Evolutionary conservation across 2,329 filamentous ascomycete genomes (phyloP), one percentile per base, ranked within the genome.

Genomic region (Fonsecaea pugnacius): DNA sequence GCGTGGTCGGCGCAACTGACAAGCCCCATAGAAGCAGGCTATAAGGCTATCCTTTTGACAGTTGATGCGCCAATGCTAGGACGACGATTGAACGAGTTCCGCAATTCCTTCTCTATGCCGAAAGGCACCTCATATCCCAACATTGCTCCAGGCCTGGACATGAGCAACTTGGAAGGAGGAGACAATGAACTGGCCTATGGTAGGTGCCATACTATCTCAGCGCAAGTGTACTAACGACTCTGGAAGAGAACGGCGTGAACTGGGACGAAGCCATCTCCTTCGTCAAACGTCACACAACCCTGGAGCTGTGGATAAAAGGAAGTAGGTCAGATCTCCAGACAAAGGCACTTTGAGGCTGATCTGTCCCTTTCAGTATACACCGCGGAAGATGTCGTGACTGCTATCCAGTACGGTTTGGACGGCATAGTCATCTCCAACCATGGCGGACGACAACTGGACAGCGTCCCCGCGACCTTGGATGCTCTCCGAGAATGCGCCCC

Each of bases 31-130:
- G 76, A 74, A 59, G 77, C 79, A 0, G 83, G 83, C 7, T 85
- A 82, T 72, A 82, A 82, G 65, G 84, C 84, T 0, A 73, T 86
- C 3, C 78, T 87, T 35, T 71, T 87, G 1, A 83, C 84, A 0
- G 83, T 85, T 1, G 85, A 87, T 66, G 79, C 79, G 0, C 84
- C 84, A 0, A 78, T 84, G 1, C 75, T 86, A 0, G 85, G 84
- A 0, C 78, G 80, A 27, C 77, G 84, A 1, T 75, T 85, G 36
- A 83, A 84, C 50, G 83, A 87, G 69, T 80, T 80, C 66, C 78
- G 83, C 2, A 85, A 85, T 63, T 75, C 80, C 35, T 86, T 85
- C 71, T 69, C 70, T 1, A 51, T 71, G 30, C 70, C 69, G 12
- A 36, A 60, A 35, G 71, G 67, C 32, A 62, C 69, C 56, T 61